phyloP scores from a whole-genome alignment of 176 grass and related monocot genomes.

The Oryza meyeriana region DNA sequence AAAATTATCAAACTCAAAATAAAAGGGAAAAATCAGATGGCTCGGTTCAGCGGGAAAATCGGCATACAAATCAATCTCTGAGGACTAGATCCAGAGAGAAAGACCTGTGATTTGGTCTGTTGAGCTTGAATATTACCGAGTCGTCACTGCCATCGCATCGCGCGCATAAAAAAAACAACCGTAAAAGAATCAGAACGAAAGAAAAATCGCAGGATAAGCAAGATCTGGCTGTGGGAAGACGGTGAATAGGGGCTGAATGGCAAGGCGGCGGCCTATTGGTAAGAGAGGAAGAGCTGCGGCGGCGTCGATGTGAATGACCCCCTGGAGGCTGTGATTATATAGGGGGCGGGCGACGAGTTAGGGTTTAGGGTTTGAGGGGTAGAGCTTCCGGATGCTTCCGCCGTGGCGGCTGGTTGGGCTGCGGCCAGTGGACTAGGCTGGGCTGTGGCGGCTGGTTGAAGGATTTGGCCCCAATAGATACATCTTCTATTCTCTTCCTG shows the following conservation, averaged over 20 bases:
- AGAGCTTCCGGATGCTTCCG: neutral
- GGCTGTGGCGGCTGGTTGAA: neutral
- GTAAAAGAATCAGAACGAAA: too few species aligned
- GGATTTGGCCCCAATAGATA: too few species aligned
- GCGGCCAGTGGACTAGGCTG: neutral
- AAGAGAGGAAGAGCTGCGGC: neutral
- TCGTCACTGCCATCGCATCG: conserved; percentile 62
- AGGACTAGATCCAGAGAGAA: conserved; percentile 13
- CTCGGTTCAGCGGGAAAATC: conserved; percentile 94
- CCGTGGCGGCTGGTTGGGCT: neutral
- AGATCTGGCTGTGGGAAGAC: neutral
- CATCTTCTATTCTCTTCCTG: too few species aligned
- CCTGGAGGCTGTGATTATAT: conserved; percentile 26
- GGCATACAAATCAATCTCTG: conserved; percentile 72
- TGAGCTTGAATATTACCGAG: conserved; percentile 82
- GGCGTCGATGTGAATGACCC: neutral
- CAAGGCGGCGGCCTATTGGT: too few species aligned
- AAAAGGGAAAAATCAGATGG: neutral
- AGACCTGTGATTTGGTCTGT: conserved; percentile 89
- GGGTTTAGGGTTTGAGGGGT: conserved; percentile 33
- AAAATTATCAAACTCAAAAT: neutral
- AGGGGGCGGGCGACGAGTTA: neutral
- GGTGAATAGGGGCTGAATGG: too few species aligned
- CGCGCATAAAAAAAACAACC: too few species aligned
- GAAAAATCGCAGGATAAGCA: neutral